Conservation (phyloP, 192 early-diverging fungal genomes). For the Lunasporangiospora selenospora region DNA sequence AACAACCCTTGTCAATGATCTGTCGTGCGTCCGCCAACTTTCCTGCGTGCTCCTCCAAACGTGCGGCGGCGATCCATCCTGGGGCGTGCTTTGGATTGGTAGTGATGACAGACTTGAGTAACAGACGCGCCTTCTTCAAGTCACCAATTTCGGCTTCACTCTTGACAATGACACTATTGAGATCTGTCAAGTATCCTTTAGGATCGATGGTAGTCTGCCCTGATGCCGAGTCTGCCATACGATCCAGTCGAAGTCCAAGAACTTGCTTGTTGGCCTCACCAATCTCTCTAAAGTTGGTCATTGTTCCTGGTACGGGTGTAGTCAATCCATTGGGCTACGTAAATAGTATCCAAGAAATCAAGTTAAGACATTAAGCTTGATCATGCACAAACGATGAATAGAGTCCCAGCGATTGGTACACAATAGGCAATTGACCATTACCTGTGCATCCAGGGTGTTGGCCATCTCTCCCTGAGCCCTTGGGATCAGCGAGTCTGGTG, state of each 20-base stretch:
- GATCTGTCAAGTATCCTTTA: slow-evolving; percentile 94
- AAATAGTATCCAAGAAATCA: too few relatives aligned
- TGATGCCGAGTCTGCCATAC: slow-evolving; percentile 86
- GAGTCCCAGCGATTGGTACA: not conserved
- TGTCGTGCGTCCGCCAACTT: slow-evolving; percentile 84
- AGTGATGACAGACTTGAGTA: slow-evolving; percentile 89
- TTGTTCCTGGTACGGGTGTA: slow-evolving; percentile 66
- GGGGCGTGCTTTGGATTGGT: slow-evolving; percentile 97
- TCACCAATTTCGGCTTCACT: slow-evolving; percentile 86
- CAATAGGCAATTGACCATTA: slow-evolving; percentile 44
- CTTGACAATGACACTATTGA: slow-evolving; percentile 83
- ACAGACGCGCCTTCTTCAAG: slow-evolving; percentile 87
- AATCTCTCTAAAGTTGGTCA: slow-evolving; percentile 91
- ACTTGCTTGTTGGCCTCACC: slow-evolving; percentile 94
- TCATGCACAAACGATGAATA: slow-evolving; percentile 25
- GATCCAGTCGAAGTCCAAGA: slow-evolving; percentile 89
- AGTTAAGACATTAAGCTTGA: too few relatives aligned
- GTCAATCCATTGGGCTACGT: slow-evolving; percentile 65
- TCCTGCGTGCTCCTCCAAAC: slow-evolving; percentile 92
- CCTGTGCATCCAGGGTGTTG: slow-evolving; percentile 67
- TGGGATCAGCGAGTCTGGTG: slow-evolving; percentile 69
- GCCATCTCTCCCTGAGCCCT: slow-evolving; percentile 60
- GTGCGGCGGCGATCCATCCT: slow-evolving; percentile 98
- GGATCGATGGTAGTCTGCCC: slow-evolving; percentile 93
- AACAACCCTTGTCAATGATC: slow-evolving; percentile 91